These are phyloP conservation scores for Penicillium pancosmium DNA, from an alignment of 495 filamentous ascomycete species.

Conservation along the genomic window DNA sequence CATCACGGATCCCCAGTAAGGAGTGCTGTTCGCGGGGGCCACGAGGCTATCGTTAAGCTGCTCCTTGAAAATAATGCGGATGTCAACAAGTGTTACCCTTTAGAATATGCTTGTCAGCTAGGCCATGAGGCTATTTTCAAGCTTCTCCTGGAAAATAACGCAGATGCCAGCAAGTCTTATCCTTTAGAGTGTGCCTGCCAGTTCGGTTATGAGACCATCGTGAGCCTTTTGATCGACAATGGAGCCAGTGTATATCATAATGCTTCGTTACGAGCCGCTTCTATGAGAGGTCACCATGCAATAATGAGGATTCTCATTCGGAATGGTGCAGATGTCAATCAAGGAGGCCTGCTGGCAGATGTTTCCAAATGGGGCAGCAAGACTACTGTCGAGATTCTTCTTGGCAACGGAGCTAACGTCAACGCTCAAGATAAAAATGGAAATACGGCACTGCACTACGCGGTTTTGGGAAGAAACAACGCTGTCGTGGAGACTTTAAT, in stretches of 20 bases:
- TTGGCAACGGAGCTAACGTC: not conserved
- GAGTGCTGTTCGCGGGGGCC: not conserved
- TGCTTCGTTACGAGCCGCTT: not conserved
- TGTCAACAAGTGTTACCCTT: too few relatives aligned
- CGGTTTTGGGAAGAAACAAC: too few relatives aligned
- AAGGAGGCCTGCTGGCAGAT: not conserved
- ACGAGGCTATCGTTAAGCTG: not conserved
- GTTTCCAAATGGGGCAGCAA: not conserved
- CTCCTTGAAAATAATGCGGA: too few relatives aligned
- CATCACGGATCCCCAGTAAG: not conserved
- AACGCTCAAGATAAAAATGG: not conserved
- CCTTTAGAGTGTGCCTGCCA: too few relatives aligned
- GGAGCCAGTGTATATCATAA: not conserved
- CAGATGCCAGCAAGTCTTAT: too few relatives aligned
- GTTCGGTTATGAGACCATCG: too few relatives aligned
- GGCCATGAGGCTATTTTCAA: too few relatives aligned
- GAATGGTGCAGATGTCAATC: not conserved
- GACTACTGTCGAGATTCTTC: not conserved
- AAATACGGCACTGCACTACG: not conserved
- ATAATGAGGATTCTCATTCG: not conserved
- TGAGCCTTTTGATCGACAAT: slow-evolving; percentile 3
- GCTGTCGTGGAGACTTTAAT: too few relatives aligned
- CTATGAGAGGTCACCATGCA: not conserved
- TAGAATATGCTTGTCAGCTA: too few relatives aligned
- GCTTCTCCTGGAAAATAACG: too few relatives aligned